A percentile compares a stretch with the other conserved stretches of the same genome.
Conservation (phyloP, 2,329 filamentous ascomycete genomes). For the Penicillium nordicum region DNA sequence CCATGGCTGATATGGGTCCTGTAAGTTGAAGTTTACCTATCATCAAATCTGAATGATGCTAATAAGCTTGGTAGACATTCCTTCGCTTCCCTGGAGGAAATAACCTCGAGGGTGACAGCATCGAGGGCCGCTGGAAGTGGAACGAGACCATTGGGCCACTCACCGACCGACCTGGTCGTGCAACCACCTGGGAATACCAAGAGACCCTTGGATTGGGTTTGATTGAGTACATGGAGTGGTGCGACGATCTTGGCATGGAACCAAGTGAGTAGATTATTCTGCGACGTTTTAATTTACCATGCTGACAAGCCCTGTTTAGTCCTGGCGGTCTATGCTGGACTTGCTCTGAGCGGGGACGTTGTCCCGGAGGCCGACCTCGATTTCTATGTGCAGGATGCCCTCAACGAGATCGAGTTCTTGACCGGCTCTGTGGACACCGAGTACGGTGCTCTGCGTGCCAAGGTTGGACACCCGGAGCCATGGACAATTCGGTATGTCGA, state of each 20-base stretch:
- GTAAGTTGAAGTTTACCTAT: constrained; percentile 9
- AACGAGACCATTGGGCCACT: constrained; percentile 52
- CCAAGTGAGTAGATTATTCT: constrained; percentile 23
- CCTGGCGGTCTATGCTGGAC: constrained; percentile 46
- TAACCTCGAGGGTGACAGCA: constrained; percentile 45
- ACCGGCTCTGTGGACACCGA: constrained; percentile 27
- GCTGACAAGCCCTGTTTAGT: constrained; percentile 16
- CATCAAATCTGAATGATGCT: not conserved
- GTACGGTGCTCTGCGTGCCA: constrained; percentile 51
- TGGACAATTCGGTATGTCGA: constrained; percentile 62
- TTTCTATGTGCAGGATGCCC: constrained; percentile 34
- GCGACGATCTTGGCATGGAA: constrained; percentile 45
- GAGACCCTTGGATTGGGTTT: constrained; percentile 46
- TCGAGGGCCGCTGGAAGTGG: constrained; percentile 48
- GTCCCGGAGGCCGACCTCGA: constrained; percentile 37
- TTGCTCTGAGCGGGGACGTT: constrained; percentile 40
- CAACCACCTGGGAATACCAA: constrained; percentile 44
- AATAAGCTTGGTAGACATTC: constrained; percentile 34
- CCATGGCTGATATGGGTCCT: constrained; percentile 26
- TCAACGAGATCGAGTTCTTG: constrained; percentile 34
- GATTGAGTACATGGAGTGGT: constrained; percentile 50
- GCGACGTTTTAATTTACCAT: not conserved
- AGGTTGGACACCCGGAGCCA: constrained; percentile 60
- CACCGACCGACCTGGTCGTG: constrained; percentile 44
- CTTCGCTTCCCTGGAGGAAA: constrained; percentile 53